These are phyloP conservation scores for Mallotus nudiflorus DNA, from an alignment of 345 rosid genomes.

Conservation along the genomic window DNA sequence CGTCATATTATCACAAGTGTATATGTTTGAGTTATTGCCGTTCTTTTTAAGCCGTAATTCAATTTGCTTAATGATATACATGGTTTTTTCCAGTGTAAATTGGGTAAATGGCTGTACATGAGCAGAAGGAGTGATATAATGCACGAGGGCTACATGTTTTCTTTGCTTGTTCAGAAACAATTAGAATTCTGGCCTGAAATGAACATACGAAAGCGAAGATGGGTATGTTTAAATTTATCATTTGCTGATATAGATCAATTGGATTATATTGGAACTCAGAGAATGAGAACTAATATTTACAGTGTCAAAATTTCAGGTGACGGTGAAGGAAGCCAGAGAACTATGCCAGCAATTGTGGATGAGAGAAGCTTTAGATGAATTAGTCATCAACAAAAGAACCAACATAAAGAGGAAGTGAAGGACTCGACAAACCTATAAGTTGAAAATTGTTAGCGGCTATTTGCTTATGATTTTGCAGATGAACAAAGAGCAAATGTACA, in stretches of 20 bases:
- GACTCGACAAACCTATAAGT: too few species aligned
- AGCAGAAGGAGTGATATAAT: constrained; percentile 50
- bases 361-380: constrained; percentile 57
- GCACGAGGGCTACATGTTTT: constrained; percentile 57
- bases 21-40: too few species aligned
- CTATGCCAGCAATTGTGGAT: constrained; percentile 51
- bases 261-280: neutral
- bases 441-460: too few species aligned
- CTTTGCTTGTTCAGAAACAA: constrained; percentile 45
- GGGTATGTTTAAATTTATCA: constrained; percentile 36
- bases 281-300: neutral
- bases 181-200: constrained; percentile 58
- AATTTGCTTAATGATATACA: neutral
- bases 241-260: neutral
- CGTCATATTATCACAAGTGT: neutral
- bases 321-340: constrained; percentile 48
- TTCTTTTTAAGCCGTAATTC: neutral
- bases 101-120: constrained; percentile 54
- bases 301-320: constrained; percentile 22
- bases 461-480: too few species aligned
- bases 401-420: neutral
- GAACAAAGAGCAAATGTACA: too few species aligned
- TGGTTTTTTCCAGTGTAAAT: constrained; percentile 25
- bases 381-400: constrained; percentile 16
- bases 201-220: constrained; percentile 40